Conservation (phyloP, 495 filamentous ascomycete species). For the Daldinia caldariorum region DNA sequence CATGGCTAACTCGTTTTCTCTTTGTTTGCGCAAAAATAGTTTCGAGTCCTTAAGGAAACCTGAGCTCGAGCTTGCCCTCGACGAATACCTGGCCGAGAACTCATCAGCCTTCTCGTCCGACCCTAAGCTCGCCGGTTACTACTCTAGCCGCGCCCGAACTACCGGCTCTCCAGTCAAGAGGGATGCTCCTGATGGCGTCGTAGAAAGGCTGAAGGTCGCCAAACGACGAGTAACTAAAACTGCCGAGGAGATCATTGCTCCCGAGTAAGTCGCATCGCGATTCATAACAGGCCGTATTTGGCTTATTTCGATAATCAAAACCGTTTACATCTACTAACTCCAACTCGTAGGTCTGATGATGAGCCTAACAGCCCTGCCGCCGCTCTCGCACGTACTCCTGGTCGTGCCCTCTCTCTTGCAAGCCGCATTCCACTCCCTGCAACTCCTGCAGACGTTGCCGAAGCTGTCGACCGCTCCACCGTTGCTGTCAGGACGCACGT, state of each 20-base stretch:
- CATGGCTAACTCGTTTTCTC: constrained; percentile 45
- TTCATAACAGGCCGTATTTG: constrained; percentile 9
- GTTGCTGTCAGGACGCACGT: constrained; percentile 67
- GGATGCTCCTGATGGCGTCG: constrained; percentile 56
- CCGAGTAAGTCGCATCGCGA: constrained; percentile 53
- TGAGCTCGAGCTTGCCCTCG: constrained; percentile 82
- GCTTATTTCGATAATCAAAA: background rate
- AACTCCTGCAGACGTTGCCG: constrained; percentile 84
- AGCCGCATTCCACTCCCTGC: constrained; percentile 73
- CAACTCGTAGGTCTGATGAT: constrained; percentile 40
- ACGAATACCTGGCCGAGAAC: constrained; percentile 77
- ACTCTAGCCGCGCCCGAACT: constrained; percentile 67
- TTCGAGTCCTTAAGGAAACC: constrained; percentile 76
- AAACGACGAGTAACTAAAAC: constrained; percentile 59
- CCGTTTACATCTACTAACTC: constrained; percentile 35
- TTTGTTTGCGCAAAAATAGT: constrained; percentile 57
- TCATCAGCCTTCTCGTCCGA: constrained; percentile 67
- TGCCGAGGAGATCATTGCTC: constrained; percentile 54
- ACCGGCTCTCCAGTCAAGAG: constrained; percentile 80
- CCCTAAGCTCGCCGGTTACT: constrained; percentile 77
- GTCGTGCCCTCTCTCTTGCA: constrained; percentile 62
- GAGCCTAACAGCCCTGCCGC: constrained; percentile 50
- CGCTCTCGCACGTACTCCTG: constrained; percentile 67
- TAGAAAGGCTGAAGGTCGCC: constrained; percentile 52
- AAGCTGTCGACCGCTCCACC: constrained; percentile 80